A percentile compares a stretch with the other conserved stretches of the same genome.
phyloP scores from a whole-genome alignment of 495 filamentous ascomycete genomes.

The Hypomontagnella submonticulosa region DNA sequence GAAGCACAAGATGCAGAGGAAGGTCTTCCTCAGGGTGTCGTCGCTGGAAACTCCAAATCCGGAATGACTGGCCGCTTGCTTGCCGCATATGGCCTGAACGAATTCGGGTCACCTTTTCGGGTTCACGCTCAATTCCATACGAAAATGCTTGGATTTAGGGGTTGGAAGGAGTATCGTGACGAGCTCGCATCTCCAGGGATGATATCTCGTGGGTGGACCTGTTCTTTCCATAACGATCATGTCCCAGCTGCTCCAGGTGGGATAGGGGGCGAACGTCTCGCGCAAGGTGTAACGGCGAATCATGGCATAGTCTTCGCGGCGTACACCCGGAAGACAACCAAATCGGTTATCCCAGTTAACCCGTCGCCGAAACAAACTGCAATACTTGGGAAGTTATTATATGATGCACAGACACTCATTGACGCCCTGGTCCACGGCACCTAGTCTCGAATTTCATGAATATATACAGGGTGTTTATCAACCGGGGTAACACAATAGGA shows the following conservation, averaged over 20 bases:
- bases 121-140: conserved; percentile 52
- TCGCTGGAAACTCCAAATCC: conserved; percentile 15
- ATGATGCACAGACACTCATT: conserved; percentile 39
- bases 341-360: conserved; percentile 32
- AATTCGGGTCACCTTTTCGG: conserved; percentile 52
- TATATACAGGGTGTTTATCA: conserved; percentile 5
- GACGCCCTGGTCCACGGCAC: conserved; percentile 31
- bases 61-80: conserved; percentile 52
- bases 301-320: conserved; percentile 58
- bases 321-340: conserved; percentile 45
- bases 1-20: conserved; percentile 1
- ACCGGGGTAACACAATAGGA: neutral
- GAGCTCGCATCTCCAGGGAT: conserved; percentile 48
- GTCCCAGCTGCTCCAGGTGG: neutral
- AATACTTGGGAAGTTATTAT: conserved; percentile 30
- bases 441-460: conserved; percentile 3
- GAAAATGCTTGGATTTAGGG: conserved; percentile 49
- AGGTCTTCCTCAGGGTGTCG: neutral
- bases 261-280: neutral
- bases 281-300: conserved; percentile 19
- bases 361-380: conserved; percentile 36
- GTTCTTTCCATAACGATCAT: conserved; percentile 53
- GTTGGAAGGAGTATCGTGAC: conserved; percentile 57
- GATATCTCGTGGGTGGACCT: conserved; percentile 51
- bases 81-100: conserved; percentile 53